Base-by-base conservation (phyloP, 2,329 filamentous ascomycete species). In the Seiridium unicorne region DNA sequence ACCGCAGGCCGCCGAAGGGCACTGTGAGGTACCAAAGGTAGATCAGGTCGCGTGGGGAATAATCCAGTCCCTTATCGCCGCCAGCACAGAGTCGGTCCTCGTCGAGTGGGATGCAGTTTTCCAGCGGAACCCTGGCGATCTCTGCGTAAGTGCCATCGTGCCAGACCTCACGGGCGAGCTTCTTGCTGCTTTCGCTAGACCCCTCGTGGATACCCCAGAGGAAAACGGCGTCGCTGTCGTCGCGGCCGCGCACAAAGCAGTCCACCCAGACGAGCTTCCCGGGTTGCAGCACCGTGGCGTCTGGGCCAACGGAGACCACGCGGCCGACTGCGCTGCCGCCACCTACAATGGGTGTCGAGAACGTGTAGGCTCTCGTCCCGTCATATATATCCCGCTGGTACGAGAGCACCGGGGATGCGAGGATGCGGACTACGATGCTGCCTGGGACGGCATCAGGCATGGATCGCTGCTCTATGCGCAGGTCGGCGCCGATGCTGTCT, bases 1-100 rank as follows among this genome's bases (percentile, higher is more conserved):
- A 74, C 11, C 72, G 58, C 0, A 84, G 66, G 0, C 82, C 82
- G 5, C 80, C 81, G 60, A 73, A 81, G 0, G 77, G 70, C 1
- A 84, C 77, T 0, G 79, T 58, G 3, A 74, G 59, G 7, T 68
- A 61, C 5, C 66, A 53, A 18, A 82, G 61, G 38, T 72, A 73
- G 46, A 70, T 63, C 55, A 84, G 67, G 13, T 83, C 74, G 3
- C 66, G 60, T 8, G 75, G 26, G 0, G 61, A 62, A 63, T 82
- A 82, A 1, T 77, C 79, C n/a, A 74, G 58, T 2, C 60, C 61
- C 26, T 56, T 64, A 31, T 67, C 63, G 31, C 31, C 55, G 62
- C 58, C 2, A 65, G 58, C 31, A 61, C 64, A 64, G 51, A 77
- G 64, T 7, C 62, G 40, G 4, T 53, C 48, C 62, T 77, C 75